Percentiles rank a stretch among this genome's conserved stretches.
phyloP scores from a whole-genome alignment of 306 rosid species.

The Inga leiocalycina region DNA sequence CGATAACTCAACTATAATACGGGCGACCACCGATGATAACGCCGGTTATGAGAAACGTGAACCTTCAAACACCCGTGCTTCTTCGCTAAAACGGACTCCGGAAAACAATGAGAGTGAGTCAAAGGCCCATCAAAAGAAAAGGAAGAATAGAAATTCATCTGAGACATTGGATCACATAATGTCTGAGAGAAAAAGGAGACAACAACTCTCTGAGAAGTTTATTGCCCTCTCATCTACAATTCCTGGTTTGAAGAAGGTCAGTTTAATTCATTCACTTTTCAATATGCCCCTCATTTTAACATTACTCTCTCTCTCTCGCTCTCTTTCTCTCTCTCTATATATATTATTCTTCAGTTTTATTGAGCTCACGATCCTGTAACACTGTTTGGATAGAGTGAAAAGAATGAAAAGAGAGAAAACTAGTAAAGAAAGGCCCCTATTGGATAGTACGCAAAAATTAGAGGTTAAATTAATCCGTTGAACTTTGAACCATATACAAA shows the following conservation, averaged over 20 bases:
- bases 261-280: not conserved
- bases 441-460: too few relatives aligned
- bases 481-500: too few relatives aligned
- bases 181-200: constrained; percentile 39
- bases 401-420: too few relatives aligned
- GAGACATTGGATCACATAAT: constrained; percentile 31
- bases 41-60: not conserved
- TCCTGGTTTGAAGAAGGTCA: constrained; percentile 43
- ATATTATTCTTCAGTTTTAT: too few relatives aligned
- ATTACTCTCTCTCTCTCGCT: too few relatives aligned
- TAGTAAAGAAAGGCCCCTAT: too few relatives aligned
- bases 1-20: not conserved
- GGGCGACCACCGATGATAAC: not conserved
- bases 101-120: not conserved
- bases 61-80: not conserved
- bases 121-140: constrained; percentile 11
- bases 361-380: too few relatives aligned
- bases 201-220: constrained; percentile 34
- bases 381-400: too few relatives aligned
- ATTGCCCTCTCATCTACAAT: constrained; percentile 39
- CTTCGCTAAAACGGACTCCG: not conserved
- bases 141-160: constrained; percentile 10
- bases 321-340: too few relatives aligned
- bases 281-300: not conserved
- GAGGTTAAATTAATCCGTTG: too few relatives aligned